Evolutionary conservation across 805 yeast species (phyloP), one percentile per base, ranked within the genome.

Genomic region (Starmerella scarabaei): DNA sequence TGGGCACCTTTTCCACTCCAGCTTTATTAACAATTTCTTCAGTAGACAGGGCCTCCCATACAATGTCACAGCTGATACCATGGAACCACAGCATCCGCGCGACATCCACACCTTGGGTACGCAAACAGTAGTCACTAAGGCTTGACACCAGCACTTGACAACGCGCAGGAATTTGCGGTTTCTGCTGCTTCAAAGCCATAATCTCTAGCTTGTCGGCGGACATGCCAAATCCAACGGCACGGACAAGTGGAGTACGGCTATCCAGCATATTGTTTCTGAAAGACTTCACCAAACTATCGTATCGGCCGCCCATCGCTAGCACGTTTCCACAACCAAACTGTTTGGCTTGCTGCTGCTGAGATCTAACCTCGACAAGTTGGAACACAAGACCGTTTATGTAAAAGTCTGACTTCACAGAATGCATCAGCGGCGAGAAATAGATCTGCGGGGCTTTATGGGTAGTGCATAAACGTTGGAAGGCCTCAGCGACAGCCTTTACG

Each of bases 221-320:
- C 41, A 91, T 59, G 45, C 83, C 78, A 54, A 91, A 79, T 0
- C 98, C 97, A 32, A 86, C 96, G 1, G 85, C 94, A 38, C 68
- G 71, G 66, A 36, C 69, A 45, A 53, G 45, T 7, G 57, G 65
- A 55, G 43, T 52, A 5, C 51, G 49, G 14, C 50, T 45, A 33
- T 60, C 60, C 16, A 60, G 47, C 8, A 72, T 61, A 1, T 74
- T 69, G 48, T 81, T 75, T 0, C 88, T 72, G 44, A 84, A 68
- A 15, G 76, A 67, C 3, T 73, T 64, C 12, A 85, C 72, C 48
- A 91, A 65, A 17, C 67, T 64, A 53, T 88, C 97, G 55, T 85
- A 91, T 40, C 99, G 66, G 2, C 99, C 99, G 33, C 99, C 99
- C 0, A 91, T 88, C 14, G 91, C 91, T 30, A 91, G 64, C 24